Conservation (phyloP, 139 green algal genomes). For the Chlamydomonas sphaeroides region DNA sequence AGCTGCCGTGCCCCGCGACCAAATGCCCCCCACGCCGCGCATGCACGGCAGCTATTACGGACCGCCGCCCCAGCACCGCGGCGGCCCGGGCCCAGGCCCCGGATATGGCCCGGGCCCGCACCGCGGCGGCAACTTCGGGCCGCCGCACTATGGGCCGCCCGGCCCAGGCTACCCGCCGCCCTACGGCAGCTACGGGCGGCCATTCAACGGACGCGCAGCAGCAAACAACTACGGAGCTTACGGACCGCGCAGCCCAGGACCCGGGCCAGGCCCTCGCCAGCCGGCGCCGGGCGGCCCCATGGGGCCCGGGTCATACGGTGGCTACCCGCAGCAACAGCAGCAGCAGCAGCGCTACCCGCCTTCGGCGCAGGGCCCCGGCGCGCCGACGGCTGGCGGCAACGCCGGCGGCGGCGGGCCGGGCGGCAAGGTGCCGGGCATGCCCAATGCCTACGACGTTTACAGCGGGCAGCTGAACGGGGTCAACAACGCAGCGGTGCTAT, state of each 20-base stretch:
- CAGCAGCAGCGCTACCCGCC: constrained; percentile 22
- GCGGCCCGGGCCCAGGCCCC: background rate
- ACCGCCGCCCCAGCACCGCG: constrained; percentile 24
- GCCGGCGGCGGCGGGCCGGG: background rate
- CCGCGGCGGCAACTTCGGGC: constrained; percentile 8
- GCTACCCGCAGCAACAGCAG: constrained; percentile 6
- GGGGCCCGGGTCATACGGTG: background rate
- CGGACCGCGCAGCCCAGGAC: constrained; percentile 12
- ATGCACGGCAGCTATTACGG: constrained; percentile 38
- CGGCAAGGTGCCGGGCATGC: constrained; percentile 12
- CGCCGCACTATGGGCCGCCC: constrained; percentile 28
- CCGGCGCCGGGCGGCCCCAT: background rate
- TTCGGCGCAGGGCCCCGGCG: background rate
- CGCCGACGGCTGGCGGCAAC: background rate
- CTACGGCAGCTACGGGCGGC: constrained; percentile 15
- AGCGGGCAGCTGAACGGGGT: constrained; percentile 24
- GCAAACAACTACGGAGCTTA: constrained; percentile 27
- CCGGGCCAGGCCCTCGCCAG: constrained; percentile 13
- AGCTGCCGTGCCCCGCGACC: constrained; percentile 85
- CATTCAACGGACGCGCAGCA: constrained; percentile 14
- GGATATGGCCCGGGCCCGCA: constrained; percentile 9
- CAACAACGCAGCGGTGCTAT: constrained; percentile 32
- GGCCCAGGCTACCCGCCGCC: constrained; percentile 23
- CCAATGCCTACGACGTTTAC: constrained; percentile 26
- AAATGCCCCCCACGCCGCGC: constrained; percentile 71